Base-by-base conservation (phyloP, 2,329 filamentous ascomycete species). In the Colletotrichum gloeosporioides region DNA sequence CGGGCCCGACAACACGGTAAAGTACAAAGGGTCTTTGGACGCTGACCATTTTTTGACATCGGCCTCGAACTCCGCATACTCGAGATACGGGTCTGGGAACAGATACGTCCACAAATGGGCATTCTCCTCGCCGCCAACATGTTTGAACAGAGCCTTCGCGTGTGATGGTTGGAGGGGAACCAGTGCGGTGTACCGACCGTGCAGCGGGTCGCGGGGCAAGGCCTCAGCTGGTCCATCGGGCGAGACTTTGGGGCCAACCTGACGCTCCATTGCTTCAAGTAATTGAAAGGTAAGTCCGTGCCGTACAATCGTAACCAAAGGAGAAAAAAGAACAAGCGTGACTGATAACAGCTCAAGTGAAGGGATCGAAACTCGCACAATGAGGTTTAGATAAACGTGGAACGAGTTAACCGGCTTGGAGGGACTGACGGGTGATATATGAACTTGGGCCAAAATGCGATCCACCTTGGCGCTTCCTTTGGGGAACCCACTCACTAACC, bases 21-120 rank as follows among this genome's bases (percentile, higher is more conserved):
- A 91, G 79, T 86, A 88, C 53, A 87, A 79, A 0, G 85, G 83
- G 73, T 88, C 80, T 84, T 5, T 80, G 55, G 1, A 76, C 31
- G 18, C 32, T 6, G 27, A 29, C 32, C 32, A 84, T 3, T 71
- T 36, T 16, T 69, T 49, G 8, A 83, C 73, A 1, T 71, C 55
- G 0, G 72, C 34, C 22, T 78, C 77, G 77, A 81, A 84, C 3
- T 80, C 49, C 0, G 75, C 36, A 15, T 73, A 61, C 1, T 78
- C 77, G 8, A 78, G 63, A 10, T 80, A 83, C 0, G 81, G 82
- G 0, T 78, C 79, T 2, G 74, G 73, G 16, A 83, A 75, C 78
- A 86, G 80, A 31, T 85, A 85, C 0, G 82, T 84, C 85, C 85
- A 86, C 2, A 79, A 79, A 34, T 79, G 76, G 0, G 76, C 78